Conservation (phyloP, 116 monocot genomes). For the Phalaenopsis hybrid region DNA sequence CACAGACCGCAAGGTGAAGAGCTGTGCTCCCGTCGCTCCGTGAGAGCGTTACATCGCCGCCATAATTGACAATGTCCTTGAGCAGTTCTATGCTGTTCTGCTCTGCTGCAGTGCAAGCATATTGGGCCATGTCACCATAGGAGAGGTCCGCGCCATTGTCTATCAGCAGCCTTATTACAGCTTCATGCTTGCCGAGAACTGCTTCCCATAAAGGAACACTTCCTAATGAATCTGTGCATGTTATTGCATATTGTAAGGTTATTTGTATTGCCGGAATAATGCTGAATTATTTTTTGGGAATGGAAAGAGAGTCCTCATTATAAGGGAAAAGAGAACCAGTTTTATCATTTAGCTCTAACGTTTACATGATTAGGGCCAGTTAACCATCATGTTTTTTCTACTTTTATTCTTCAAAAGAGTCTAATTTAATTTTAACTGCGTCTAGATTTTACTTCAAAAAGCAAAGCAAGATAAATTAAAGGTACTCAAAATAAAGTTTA, state of each 20-base stretch:
- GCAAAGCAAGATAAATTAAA: no score
- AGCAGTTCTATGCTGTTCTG: conserved; percentile 54
- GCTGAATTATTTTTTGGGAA: background rate
- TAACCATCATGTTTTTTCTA: no score
- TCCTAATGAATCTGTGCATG: conserved; percentile 58
- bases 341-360: no score
- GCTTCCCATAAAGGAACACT: conserved; percentile 87
- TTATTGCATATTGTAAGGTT: background rate
- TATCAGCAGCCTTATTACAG: conserved; percentile 37
- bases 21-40: conserved; percentile 51
- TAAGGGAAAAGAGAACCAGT: background rate
- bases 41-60: conserved; percentile 49
- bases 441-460: no score
- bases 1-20: conserved; percentile 69
- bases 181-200: conserved; percentile 50
- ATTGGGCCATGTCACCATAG: conserved; percentile 42
- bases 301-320: background rate
- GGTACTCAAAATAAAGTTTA: no score
- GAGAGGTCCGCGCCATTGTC: conserved; percentile 51
- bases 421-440: no score
- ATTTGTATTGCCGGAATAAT: background rate
- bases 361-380: no score
- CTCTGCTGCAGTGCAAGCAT: conserved; percentile 65
- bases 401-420: no score
- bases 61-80: conserved; percentile 42